Conservation (phyloP, 495 filamentous ascomycete species). For the Talaromyces nanjingensis region DNA sequence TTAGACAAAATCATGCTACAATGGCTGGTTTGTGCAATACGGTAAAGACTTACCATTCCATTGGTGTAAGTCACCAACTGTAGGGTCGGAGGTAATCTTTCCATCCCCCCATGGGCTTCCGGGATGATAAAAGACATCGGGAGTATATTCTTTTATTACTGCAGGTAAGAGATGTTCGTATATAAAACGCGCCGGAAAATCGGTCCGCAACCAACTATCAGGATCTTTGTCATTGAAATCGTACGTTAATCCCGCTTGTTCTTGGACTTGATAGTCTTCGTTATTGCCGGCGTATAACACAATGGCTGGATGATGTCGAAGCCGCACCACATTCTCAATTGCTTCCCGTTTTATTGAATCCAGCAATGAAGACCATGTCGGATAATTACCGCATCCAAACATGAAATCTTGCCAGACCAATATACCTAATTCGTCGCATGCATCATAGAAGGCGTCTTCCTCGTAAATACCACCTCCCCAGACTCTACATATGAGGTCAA, state of each 20-base stretch:
- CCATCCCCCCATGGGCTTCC: constrained; percentile 84
- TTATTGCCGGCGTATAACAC: constrained; percentile 90
- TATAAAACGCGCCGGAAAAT: constrained; percentile 88
- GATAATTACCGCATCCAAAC: constrained; percentile 78
- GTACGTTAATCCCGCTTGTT: constrained; percentile 55
- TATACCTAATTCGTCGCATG: constrained; percentile 67
- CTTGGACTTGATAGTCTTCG: constrained; percentile 89
- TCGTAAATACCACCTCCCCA: constrained; percentile 81
- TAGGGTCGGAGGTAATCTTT: constrained; percentile 66
- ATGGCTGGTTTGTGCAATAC: not conserved
- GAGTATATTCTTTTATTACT: constrained; percentile 51
- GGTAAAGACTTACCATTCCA: constrained; percentile 58
- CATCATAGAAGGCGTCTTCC: constrained; percentile 62
- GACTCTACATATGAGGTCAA: constrained; percentile 36
- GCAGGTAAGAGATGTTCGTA: constrained; percentile 86
- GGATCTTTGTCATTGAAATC: constrained; percentile 66
- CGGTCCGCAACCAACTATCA: constrained; percentile 74
- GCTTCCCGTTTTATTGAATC: constrained; percentile 66
- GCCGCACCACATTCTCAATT: constrained; percentile 62
- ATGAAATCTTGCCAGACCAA: constrained; percentile 81
- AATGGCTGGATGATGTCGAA: constrained; percentile 81
- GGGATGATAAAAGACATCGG: constrained; percentile 69
- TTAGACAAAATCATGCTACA: not conserved
- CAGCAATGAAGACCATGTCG: constrained; percentile 64
- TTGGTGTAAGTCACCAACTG: constrained; percentile 89